phyloP scores from a whole-genome alignment of 306 rosid species.

The Canavalia ensiformis region DNA sequence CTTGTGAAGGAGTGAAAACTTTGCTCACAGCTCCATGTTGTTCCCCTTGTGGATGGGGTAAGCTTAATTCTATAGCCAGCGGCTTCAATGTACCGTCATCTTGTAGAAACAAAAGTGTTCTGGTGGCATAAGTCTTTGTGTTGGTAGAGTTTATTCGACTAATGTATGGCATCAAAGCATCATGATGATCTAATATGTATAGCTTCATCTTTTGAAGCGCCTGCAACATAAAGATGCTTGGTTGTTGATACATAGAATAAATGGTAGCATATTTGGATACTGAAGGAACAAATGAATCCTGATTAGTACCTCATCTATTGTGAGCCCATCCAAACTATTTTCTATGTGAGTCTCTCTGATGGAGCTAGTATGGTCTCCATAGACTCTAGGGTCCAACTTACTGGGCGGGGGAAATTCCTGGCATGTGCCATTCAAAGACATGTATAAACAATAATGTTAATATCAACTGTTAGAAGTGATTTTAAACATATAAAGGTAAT shows the following conservation, averaged over 20 bases:
- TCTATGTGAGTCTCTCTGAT: slow-evolving; percentile 68
- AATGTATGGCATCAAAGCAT: slow-evolving; percentile 81
- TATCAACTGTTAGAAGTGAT: too few relatives aligned
- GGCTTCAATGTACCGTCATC: slow-evolving; percentile 86
- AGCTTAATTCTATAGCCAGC: slow-evolving; percentile 87
- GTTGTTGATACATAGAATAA: slow-evolving; percentile 1
- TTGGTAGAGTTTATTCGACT: slow-evolving; percentile 81
- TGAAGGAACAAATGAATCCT: slow-evolving; percentile 7
- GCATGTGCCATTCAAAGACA: slow-evolving; percentile 12
- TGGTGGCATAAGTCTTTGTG: slow-evolving; percentile 81
- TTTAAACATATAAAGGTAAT: too few relatives aligned
- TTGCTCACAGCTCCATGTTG: slow-evolving; percentile 76
- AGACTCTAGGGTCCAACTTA: slow-evolving; percentile 67
- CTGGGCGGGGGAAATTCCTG: slow-evolving; percentile 93
- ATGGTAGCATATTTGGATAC: neutral
- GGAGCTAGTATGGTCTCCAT: slow-evolving; percentile 82
- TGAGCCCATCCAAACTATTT: slow-evolving; percentile 65
- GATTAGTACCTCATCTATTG: slow-evolving; percentile 65
- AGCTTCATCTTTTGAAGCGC: slow-evolving; percentile 72
- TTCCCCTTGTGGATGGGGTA: slow-evolving; percentile 91
- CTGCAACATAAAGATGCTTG: slow-evolving; percentile 49
- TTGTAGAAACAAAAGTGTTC: slow-evolving; percentile 83
- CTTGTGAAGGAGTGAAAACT: slow-evolving; percentile 73
- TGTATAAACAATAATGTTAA: too few relatives aligned
- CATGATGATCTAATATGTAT: slow-evolving; percentile 89